Conservation (phyloP, 192 early-diverging fungal genomes). For the Entomortierella chlamydospora region DNA sequence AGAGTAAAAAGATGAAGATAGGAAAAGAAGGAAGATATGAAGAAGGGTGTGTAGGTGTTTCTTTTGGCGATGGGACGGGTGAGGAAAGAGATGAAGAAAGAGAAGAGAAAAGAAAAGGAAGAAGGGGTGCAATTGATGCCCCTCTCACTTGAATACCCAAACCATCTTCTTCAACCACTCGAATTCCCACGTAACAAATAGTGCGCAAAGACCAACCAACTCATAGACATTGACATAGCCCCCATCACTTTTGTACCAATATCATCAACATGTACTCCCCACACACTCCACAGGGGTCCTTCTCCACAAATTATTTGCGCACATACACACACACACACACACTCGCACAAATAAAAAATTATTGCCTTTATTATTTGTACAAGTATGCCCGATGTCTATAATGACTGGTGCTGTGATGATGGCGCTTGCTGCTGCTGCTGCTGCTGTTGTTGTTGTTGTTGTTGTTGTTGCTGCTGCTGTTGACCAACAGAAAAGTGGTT, state of each 20-base stretch:
- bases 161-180: no score
- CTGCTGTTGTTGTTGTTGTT: constrained; percentile 6
- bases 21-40: background rate
- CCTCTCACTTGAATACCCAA: no score
- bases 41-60: background rate
- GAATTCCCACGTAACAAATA: no score
- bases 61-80: background rate
- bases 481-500: constrained; percentile 13
- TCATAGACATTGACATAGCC: no score
- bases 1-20: background rate
- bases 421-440: constrained; percentile 12
- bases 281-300: no score
- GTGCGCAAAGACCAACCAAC: no score
- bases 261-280: no score
- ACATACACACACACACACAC: no score
- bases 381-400: background rate
- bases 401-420: background rate
- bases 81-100: background rate
- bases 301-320: background rate
- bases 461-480: constrained; percentile 18
- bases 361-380: background rate
- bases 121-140: background rate
- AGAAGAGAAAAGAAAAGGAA: background rate
- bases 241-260: no score
- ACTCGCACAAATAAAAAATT: no score